Base-by-base conservation (phyloP, 2,329 filamentous ascomycete genomes). In the Tolypocladium guangdongense region DNA sequence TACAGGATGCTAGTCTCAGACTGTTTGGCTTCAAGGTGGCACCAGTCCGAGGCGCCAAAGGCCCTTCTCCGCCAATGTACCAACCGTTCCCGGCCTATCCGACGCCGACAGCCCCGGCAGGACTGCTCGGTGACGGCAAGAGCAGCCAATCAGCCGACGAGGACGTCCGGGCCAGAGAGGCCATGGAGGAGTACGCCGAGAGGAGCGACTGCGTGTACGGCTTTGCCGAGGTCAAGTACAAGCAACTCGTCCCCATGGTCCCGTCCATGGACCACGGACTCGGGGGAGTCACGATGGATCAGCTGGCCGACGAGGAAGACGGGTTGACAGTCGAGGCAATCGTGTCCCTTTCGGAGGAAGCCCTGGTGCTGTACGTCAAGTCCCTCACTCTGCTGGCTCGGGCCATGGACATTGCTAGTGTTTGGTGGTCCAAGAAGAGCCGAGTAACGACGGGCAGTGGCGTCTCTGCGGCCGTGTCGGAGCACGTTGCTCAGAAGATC, bases 181-280 rank as follows among this genome's bases (percentile, higher is more conserved):
- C 82, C 46, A 90, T 97, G 54, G 92, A 99, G 67, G 91, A 97
- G 62, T 86, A 89, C 58, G 93, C 93, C 2, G 93, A 90, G 35
- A 81, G 91, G 39, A 96, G 91, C 65, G 91, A 99, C 67, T 93
- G 96, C 47, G 91, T 99, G 3, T 99, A 91, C 67, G 91, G 92
- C 3, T 97, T 99, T 69, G 93, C 93, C 7, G 92, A 99, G 71
- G 92, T 99, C 65, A 99, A 99, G 70, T 96, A 95, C 71, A 93
- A 95, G 69, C 93, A 99, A 69, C 79, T 99, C n/a, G 82, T 96
- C 50, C 93, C 93, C 3, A 74, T 93, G 46, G 84, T 89, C 1
- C 93, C 92, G 1, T 92, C 88, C 0, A 81, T 80, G 59, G 83
- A 88, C 49, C 83, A 87, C 59, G 83, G 82, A 7, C 77, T 90